A percentile compares a stretch with the other conserved stretches of the same genome.
These are phyloP conservation scores for Podaxis sp. DNA, from an alignment of 768 basidiomycete genomes.

Conservation along the genomic window DNA sequence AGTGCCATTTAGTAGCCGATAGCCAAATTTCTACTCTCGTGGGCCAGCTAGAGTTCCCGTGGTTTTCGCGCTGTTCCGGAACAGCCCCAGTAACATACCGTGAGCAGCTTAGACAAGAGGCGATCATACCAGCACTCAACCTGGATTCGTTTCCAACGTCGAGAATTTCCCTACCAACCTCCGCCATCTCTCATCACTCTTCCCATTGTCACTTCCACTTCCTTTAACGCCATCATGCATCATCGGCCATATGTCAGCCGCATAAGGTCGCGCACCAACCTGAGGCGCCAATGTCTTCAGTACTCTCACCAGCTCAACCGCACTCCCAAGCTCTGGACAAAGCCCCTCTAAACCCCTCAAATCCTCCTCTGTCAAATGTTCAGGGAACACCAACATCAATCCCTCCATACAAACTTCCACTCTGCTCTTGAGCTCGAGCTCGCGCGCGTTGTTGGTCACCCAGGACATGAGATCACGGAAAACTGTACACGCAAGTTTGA, in stretches of 20 bases:
- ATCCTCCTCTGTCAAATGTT: conserved; percentile 11
- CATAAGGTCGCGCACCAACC: conserved; percentile 17
- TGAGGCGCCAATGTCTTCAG: conserved; percentile 16
- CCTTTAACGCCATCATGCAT: background rate
- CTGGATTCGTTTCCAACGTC: background rate
- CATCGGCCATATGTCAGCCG: background rate
- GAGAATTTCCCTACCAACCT: background rate
- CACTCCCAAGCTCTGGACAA: conserved; percentile 20
- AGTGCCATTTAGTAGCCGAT: no score
- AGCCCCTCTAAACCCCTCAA: conserved; percentile 14
- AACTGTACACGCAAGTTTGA: conserved; percentile 20
- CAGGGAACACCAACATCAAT: conserved; percentile 24
- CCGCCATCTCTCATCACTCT: background rate
- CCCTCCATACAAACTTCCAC: conserved; percentile 27
- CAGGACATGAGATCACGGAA: conserved; percentile 24
- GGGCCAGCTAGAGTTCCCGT: no score
- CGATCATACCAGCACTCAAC: background rate
- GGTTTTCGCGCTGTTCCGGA: no score
- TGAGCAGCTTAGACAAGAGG: no score
- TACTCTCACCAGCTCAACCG: conserved; percentile 13
- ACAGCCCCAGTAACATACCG: no score
- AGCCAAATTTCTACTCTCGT: no score
- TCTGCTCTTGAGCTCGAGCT: conserved; percentile 22
- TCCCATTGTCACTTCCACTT: background rate
- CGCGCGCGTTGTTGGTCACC: conserved; percentile 17